phyloP scores from a whole-genome alignment of 345 rosid species.

The Populus pruinosa region DNA sequence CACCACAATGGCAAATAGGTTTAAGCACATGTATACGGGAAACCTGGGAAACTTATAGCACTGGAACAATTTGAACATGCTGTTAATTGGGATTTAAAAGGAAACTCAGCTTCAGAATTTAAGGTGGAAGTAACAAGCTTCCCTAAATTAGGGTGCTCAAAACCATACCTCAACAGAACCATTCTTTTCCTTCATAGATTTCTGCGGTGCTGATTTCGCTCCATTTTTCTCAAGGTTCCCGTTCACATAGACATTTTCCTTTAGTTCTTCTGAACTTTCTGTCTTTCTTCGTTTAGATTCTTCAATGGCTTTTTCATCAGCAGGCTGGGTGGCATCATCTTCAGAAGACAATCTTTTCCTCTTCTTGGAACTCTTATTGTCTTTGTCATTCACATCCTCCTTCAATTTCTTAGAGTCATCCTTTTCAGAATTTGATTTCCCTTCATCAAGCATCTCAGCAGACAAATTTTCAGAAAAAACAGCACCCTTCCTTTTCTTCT shows the following conservation, averaged over 20 bases:
- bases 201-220: conserved; percentile 36
- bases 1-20: background rate
- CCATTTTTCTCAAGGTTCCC: conserved; percentile 35
- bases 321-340: conserved; percentile 31
- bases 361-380: conserved; percentile 54
- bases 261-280: conserved; percentile 31
- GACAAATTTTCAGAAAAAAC: background rate
- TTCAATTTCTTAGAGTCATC: conserved; percentile 16
- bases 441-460: conserved; percentile 4
- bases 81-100: background rate
- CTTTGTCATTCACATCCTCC: conserved; percentile 24
- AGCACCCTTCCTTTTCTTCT: conserved; percentile 23
- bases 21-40: background rate
- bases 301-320: conserved; percentile 32
- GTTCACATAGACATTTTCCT: conserved; percentile 21
- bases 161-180: conserved; percentile 60
- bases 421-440: conserved; percentile 17
- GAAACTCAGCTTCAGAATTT: background rate
- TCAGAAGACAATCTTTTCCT: conserved; percentile 63
- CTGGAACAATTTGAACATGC: background rate
- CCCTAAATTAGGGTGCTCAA: background rate
- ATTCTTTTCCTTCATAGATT: conserved; percentile 33
- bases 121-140: background rate
- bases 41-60: background rate
- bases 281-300: conserved; percentile 45